Evolutionary conservation across 768 basidiomycete species (phyloP).

Genomic region (Cystofilobasidium ferigula): DNA sequence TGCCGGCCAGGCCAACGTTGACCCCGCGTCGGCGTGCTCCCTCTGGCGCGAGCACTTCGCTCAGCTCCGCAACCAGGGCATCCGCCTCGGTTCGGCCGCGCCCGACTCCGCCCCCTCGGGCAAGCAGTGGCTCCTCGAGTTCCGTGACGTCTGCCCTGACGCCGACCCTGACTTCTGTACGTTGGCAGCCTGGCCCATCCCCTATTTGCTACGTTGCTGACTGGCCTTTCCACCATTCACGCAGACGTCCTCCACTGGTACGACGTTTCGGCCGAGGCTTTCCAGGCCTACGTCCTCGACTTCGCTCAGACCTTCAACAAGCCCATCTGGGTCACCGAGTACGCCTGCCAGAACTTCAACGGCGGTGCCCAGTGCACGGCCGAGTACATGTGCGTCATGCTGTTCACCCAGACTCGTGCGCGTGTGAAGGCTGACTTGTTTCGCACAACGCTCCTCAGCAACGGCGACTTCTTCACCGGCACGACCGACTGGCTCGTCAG

Average conservation of each 20-base stretch:
- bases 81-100: constrained; percentile 25
- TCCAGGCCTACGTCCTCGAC: constrained; percentile 23
- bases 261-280: constrained; percentile 24
- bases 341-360: constrained; percentile 39
- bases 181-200: background rate
- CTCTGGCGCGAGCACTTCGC: constrained; percentile 23
- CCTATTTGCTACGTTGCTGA: background rate
- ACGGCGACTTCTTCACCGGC: constrained; percentile 18
- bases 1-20: constrained; percentile 24
- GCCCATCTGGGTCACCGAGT: constrained; percentile 27
- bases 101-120: constrained; percentile 24
- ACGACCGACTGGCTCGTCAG: constrained; percentile 23
- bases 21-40: constrained; percentile 15
- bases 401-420: background rate
- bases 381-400: constrained; percentile 11
- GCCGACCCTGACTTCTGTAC: constrained; percentile 14
- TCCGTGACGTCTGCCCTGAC: constrained; percentile 10
- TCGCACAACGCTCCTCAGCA: background rate
- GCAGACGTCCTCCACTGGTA: constrained; percentile 22
- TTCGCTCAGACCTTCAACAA: constrained; percentile 11
- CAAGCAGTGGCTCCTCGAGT: constrained; percentile 25
- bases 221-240: background rate
- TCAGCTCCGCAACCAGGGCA: constrained; percentile 22
- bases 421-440: no score
- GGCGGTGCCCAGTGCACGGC: constrained; percentile 36